Conservation (phyloP, 768 basidiomycete genomes). For the Roridomyces roridus region DNA sequence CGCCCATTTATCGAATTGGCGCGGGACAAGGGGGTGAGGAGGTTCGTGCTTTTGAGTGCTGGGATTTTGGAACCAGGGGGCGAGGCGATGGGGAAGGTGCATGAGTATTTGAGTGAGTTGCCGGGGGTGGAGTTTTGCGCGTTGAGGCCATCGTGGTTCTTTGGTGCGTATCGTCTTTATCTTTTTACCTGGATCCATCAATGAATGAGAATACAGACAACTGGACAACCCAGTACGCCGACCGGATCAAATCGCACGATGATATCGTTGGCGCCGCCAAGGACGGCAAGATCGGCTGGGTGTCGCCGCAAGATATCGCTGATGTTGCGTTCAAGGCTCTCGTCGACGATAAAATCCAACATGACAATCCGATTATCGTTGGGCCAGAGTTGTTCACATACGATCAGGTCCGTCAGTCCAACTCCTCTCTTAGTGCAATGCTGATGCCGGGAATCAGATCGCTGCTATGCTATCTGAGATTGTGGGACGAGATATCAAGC, state of each 20-base stretch:
- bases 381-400: conserved; percentile 38
- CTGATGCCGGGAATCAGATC: conserved; percentile 25
- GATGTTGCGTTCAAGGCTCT: conserved; percentile 34
- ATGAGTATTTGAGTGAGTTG: conserved; percentile 41
- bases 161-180: conserved; percentile 26
- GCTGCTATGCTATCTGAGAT: conserved; percentile 32
- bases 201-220: conserved; percentile 33
- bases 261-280: conserved; percentile 33
- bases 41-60: conserved; percentile 39
- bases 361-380: conserved; percentile 34
- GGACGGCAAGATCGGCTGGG: conserved; percentile 35
- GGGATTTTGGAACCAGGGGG: conserved; percentile 30
- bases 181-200: not conserved
- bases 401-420: conserved; percentile 31
- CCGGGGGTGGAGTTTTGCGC: conserved; percentile 39
- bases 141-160: conserved; percentile 46
- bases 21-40: conserved; percentile 37
- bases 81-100: conserved; percentile 34
- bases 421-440: not conserved
- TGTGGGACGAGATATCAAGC: conserved; percentile 36
- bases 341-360: conserved; percentile 25
- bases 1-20: conserved; percentile 40
- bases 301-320: conserved; percentile 38
- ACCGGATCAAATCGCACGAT: conserved; percentile 30
- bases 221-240: conserved; percentile 26